phyloP scores from a whole-genome alignment of 2,329 filamentous ascomycete genomes.

The Alternaria postmessia region DNA sequence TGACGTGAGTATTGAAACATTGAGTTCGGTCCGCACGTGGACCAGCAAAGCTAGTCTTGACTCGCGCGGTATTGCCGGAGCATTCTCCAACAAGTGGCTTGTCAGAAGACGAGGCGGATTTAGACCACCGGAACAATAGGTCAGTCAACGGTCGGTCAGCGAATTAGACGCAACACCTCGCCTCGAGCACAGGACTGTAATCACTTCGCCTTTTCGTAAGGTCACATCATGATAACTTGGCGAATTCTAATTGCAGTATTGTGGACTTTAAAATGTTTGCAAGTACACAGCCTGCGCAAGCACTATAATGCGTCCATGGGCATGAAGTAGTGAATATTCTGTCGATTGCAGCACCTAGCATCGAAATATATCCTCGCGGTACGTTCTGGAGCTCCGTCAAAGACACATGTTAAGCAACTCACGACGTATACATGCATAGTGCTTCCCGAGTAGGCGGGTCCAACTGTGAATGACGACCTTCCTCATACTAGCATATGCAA shows the following conservation, averaged over 20 bases:
- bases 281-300: not conserved
- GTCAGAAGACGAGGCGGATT: slow-evolving; percentile 3
- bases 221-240: not conserved
- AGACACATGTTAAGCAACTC: not conserved
- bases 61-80: slow-evolving; percentile 18
- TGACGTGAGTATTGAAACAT: slow-evolving; percentile 20
- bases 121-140: slow-evolving; percentile 2
- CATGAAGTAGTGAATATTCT: not conserved
- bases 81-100: slow-evolving; percentile 8
- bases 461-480: not conserved
- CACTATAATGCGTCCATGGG: not conserved
- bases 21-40: slow-evolving; percentile 11
- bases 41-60: slow-evolving; percentile 19
- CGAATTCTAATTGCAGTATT: not conserved
- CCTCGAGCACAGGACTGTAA: not conserved
- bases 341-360: not conserved
- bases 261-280: not conserved
- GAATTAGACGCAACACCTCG: not conserved
- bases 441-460: not conserved
- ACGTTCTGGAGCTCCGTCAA: not conserved
- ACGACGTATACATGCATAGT: not conserved
- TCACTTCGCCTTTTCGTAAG: not conserved
- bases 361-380: not conserved
- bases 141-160: not conserved
- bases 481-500: not conserved